These are phyloP conservation scores for Tricholoma terreum DNA, from an alignment of 768 basidiomycete species.

Conservation along the genomic window DNA sequence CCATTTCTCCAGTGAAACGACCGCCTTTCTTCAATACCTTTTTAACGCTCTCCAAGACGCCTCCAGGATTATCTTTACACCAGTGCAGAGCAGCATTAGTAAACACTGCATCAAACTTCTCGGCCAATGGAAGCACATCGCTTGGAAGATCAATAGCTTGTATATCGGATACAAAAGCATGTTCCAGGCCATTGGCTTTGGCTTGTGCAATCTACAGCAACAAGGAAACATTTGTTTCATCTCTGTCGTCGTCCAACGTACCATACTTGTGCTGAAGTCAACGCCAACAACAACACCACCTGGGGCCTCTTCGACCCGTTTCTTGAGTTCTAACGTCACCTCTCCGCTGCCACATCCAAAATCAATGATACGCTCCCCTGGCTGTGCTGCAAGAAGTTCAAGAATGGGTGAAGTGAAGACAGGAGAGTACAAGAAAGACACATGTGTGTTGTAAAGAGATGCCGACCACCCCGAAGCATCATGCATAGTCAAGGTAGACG, in stretches of 20 bases:
- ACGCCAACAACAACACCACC: slow-evolving; percentile 59
- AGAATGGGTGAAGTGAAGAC: slow-evolving; percentile 56
- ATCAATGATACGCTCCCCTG: slow-evolving; percentile 71
- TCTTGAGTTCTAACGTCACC: slow-evolving; percentile 56
- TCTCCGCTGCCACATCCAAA: slow-evolving; percentile 85
- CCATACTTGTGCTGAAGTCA: slow-evolving; percentile 73
- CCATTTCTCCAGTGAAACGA: slow-evolving; percentile 72
- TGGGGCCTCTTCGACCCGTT: slow-evolving; percentile 41
- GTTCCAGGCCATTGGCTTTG: slow-evolving; percentile 39
- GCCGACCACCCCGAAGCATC: slow-evolving; percentile 54
- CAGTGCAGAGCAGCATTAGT: slow-evolving; percentile 81
- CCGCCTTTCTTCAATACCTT: slow-evolving; percentile 66
- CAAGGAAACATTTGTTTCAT: neutral
- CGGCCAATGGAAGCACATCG: slow-evolving; percentile 25
- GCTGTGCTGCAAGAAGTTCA: slow-evolving; percentile 52
- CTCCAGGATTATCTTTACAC: slow-evolving; percentile 73
- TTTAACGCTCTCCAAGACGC: slow-evolving; percentile 58
- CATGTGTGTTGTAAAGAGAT: slow-evolving; percentile 57
- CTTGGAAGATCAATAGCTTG: slow-evolving; percentile 43
- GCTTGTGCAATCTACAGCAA: slow-evolving; percentile 52
- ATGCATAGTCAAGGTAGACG: slow-evolving; percentile 9
- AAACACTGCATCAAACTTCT: slow-evolving; percentile 71
- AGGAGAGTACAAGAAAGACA: slow-evolving; percentile 63
- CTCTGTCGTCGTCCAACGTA: slow-evolving; percentile 26
- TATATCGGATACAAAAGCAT: slow-evolving; percentile 52